Base-by-base conservation (phyloP, 345 rosid genomes). In the Cardamine chenopodiifolia region DNA sequence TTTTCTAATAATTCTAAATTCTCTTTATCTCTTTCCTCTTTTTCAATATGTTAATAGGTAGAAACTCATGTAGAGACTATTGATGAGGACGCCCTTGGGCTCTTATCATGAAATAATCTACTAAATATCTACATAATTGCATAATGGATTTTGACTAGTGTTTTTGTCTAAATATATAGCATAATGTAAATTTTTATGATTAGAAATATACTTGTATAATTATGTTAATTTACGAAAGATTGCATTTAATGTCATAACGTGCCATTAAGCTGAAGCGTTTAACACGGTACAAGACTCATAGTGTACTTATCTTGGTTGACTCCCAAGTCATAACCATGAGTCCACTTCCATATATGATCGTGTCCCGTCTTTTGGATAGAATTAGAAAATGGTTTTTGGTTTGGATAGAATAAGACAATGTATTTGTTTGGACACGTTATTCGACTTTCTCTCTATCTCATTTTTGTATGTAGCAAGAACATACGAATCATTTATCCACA, bases 231-330 rank as follows among this genome's bases (percentile, higher is more conserved):
- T 31, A 1, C 34, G 8, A 31, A 31, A 40, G 14, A 23, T 9
- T 61, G 48, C 6, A 44, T 44, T 62, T 44, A 17, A 13, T 22
- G n/a, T 50, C 61, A 23, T n/a, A 37, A 50, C 2, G 23, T 14
- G 53, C 19, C 29, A 39, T 26, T 68, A 12, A 2, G 55, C 56
- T 3, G 42, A 56, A 69, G 60, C 48, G 39, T 60, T 34, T 4
- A 14, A 71, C 39, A 48, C 75, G 67, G 59, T 28, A 47, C 26
- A 47, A 15, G 48, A 31, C 19, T 70, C 47, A 9, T 17, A 19
- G 5, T 31, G 57, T 70, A n/a, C 15, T 71, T 48, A 49, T 71
- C 75, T 34, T 17, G 39, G 13, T 60, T 71, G 75, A 60, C 60
- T 60, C 59, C 2, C 26, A 54, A 53, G 48, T 15, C 49, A 18